Conservation (phyloP, 352 stramenopile genomes). For the Globisporangium iwayamae region DNA sequence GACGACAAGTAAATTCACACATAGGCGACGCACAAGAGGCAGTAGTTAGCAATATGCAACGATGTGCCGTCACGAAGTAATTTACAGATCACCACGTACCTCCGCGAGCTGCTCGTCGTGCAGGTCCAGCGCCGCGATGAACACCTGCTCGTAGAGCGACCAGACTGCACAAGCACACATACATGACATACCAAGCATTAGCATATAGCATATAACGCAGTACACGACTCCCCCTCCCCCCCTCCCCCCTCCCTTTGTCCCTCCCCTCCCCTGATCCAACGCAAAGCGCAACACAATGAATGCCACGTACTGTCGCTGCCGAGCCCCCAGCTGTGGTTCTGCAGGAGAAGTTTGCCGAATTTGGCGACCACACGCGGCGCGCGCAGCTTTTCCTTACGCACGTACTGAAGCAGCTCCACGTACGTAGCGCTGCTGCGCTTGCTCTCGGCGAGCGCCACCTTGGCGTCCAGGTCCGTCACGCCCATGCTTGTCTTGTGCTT, state of each 20-base stretch:
- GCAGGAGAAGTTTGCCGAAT: slow-evolving; percentile 40
- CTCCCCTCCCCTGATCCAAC: neutral
- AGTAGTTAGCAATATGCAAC: neutral
- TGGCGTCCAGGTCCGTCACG: slow-evolving; percentile 35
- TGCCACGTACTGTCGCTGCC: slow-evolving; percentile 38
- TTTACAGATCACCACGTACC: slow-evolving; percentile 9
- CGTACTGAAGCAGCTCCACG: slow-evolving; percentile 47
- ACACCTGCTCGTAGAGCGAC: slow-evolving; percentile 65
- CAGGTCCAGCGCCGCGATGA: slow-evolving; percentile 59
- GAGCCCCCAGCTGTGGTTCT: slow-evolving; percentile 48
- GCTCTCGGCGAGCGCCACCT: slow-evolving; percentile 39
- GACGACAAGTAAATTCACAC: neutral
- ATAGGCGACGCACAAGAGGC: neutral
- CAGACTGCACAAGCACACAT: slow-evolving; percentile 31
- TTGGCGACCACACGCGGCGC: slow-evolving; percentile 33
- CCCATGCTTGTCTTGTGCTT: slow-evolving; percentile 21
- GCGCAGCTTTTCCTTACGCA: slow-evolving; percentile 61
- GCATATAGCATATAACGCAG: neutral
- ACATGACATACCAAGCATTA: neutral
- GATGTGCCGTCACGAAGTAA: neutral
- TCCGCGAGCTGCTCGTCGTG: slow-evolving; percentile 50
- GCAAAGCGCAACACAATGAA: slow-evolving; percentile 5
- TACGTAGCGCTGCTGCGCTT: slow-evolving; percentile 24
- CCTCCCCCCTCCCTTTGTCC: no score
- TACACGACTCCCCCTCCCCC: neutral